phyloP scores from a whole-genome alignment of 2,329 filamentous ascomycete genomes.

The Fusarium solani-melongenae region DNA sequence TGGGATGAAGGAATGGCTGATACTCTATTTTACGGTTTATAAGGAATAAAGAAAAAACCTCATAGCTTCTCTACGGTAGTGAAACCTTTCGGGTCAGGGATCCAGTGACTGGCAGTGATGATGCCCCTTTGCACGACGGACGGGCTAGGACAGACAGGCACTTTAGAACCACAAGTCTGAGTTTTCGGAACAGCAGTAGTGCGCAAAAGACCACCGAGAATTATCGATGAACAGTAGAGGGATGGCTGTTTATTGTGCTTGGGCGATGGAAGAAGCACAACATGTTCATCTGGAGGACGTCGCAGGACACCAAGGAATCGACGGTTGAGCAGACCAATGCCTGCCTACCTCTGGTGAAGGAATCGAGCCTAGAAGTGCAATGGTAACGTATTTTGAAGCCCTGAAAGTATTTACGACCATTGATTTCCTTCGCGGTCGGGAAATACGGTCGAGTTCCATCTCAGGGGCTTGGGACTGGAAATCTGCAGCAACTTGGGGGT shows the following conservation, averaged over 20 bases:
- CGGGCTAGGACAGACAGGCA: background rate
- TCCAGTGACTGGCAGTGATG: background rate
- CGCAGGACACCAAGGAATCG: background rate
- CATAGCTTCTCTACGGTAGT: background rate
- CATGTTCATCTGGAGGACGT: background rate
- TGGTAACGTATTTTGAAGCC: background rate
- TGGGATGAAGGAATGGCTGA: slow-evolving; percentile 18
- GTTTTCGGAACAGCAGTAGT: background rate
- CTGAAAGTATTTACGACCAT: background rate
- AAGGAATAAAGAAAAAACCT: background rate
- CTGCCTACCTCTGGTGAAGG: background rate
- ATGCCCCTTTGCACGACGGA: background rate
- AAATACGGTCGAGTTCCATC: background rate
- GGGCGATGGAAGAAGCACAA: background rate
- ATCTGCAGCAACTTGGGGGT: background rate
- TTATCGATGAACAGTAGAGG: background rate
- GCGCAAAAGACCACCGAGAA: background rate
- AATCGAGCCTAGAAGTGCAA: background rate
- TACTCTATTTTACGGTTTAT: background rate
- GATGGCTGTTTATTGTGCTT: background rate
- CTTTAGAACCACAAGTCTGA: background rate
- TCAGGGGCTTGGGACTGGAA: background rate
- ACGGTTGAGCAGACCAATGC: background rate
- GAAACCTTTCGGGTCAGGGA: background rate
- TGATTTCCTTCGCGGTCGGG: background rate